A percentile compares a stretch with the other conserved stretches of the same genome.
Evolutionary conservation across 2,329 filamentous ascomycete species (phyloP).

Genomic region (Xylaria polymorpha): DNA sequence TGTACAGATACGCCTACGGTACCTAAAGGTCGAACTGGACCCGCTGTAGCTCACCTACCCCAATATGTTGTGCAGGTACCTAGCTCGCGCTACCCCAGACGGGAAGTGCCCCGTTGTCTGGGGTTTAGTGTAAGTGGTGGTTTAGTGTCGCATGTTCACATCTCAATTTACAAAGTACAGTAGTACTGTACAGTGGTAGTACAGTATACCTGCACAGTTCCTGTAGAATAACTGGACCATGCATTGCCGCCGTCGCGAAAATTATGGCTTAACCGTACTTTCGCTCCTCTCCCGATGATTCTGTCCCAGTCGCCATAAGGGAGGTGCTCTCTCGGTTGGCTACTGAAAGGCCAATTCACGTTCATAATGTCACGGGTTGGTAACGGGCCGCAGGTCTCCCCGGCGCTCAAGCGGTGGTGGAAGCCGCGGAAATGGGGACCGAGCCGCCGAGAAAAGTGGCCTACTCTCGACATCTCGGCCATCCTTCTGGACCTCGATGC

Average conservation of each 20-base stretch:
- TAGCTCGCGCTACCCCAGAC: no score
- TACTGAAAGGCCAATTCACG: conserved; percentile 2
- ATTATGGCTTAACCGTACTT: neutral
- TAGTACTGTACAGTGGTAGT: no score
- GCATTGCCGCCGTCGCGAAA: conserved; percentile 7
- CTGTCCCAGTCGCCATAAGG: conserved; percentile 7
- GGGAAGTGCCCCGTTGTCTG: no score
- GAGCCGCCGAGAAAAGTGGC: conserved; percentile 33
- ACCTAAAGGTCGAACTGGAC: no score
- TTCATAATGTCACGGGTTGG: conserved; percentile 42
- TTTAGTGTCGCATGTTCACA: no score
- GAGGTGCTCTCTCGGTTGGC: neutral
- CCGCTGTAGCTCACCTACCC: neutral
- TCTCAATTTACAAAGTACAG: no score
- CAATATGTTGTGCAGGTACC: no score
- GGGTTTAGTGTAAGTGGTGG: no score
- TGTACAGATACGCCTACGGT: no score
- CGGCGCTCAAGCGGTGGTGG: conserved; percentile 28
- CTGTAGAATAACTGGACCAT: neutral
- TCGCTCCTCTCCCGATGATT: conserved; percentile 5
- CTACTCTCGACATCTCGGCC: conserved; percentile 53
- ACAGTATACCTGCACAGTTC: no score
- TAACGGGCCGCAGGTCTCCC: conserved; percentile 25
- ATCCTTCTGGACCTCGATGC: conserved; percentile 65
- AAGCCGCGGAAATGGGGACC: conserved; percentile 8